Evolutionary conservation across 495 filamentous ascomycete species (phyloP).

Genomic region (Penicillium cosmopolitanum): DNA sequence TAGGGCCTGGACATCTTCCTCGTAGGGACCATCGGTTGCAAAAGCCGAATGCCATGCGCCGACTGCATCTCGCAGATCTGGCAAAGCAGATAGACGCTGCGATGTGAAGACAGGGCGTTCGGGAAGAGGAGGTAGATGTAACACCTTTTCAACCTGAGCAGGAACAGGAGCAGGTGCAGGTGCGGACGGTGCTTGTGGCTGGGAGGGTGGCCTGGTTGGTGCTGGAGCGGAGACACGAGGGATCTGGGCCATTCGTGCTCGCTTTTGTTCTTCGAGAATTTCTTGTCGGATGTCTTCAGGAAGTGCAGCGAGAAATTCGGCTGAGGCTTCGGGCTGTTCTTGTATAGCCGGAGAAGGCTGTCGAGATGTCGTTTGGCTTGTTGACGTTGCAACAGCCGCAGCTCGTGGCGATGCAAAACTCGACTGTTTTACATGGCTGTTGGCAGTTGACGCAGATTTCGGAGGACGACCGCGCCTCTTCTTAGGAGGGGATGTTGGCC

Average conservation of each 20-base stretch:
- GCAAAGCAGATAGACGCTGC: slow-evolving; percentile 54
- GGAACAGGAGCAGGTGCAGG: not conserved
- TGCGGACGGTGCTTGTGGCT: slow-evolving; percentile 14
- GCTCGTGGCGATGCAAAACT: slow-evolving; percentile 58
- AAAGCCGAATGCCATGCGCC: slow-evolving; percentile 70
- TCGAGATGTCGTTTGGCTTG: slow-evolving; percentile 10
- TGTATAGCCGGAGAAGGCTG: slow-evolving; percentile 27
- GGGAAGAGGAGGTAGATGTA: slow-evolving; percentile 55
- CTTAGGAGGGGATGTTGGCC: slow-evolving; percentile 60
- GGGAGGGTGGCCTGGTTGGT: slow-evolving; percentile 18
- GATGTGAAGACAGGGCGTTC: slow-evolving; percentile 67
- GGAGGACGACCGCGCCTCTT: slow-evolving; percentile 56
- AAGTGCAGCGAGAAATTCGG: slow-evolving; percentile 76
- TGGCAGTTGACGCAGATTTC: slow-evolving; percentile 38
- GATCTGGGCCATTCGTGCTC: slow-evolving; percentile 47
- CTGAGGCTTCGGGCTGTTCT: slow-evolving; percentile 56
- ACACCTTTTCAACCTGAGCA: slow-evolving; percentile 33
- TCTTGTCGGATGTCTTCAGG: slow-evolving; percentile 80
- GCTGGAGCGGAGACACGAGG: slow-evolving; percentile 13
- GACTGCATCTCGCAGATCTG: slow-evolving; percentile 65
- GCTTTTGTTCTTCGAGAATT: slow-evolving; percentile 71
- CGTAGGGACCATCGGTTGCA: slow-evolving; percentile 68
- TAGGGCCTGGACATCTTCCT: slow-evolving; percentile 74
- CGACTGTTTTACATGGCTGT: slow-evolving; percentile 64
- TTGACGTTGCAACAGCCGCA: slow-evolving; percentile 13